A percentile compares a stretch with the other conserved stretches of the same genome.
Conservation (phyloP, 108 stramenopile genomes). For the Nitzschia putrida region DNA sequence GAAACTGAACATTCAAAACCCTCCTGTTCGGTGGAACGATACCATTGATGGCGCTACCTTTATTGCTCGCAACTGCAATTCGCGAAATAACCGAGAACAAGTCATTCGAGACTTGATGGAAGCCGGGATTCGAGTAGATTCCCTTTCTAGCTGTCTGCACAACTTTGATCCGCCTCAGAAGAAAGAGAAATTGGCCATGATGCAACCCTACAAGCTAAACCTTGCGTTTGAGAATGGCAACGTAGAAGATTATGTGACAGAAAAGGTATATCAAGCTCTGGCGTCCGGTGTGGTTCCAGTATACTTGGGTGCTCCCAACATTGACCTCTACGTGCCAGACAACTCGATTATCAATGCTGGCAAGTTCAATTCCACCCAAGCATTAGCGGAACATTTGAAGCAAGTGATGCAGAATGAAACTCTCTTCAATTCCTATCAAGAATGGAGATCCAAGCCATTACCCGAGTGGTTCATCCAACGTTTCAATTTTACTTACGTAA, state of each 20-base stretch:
- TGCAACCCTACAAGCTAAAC: conserved; percentile 56
- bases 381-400: conserved; percentile 30
- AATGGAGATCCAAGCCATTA: conserved; percentile 41
- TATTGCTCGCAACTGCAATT: conserved; percentile 59
- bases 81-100: conserved; percentile 54
- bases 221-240: conserved; percentile 57
- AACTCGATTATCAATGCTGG: conserved; percentile 40
- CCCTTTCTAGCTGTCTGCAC: conserved; percentile 48
- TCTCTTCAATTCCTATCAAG: conserved; percentile 10
- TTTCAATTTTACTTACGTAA: conserved; percentile 44
- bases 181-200: conserved; percentile 40
- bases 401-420: conserved; percentile 3
- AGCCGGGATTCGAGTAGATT: conserved; percentile 47
- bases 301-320: conserved; percentile 57
- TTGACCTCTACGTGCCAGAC: conserved; percentile 42
- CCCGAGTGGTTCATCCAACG: conserved; percentile 42
- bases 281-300: conserved; percentile 49
- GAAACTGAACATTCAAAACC: conserved; percentile 39
- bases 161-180: conserved; percentile 44
- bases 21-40: conserved; percentile 41
- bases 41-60: conserved; percentile 54
- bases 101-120: conserved; percentile 42
- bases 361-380: conserved; percentile 35
- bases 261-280: conserved; percentile 53
- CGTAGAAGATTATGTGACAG: conserved; percentile 58